A percentile compares a stretch with the other conserved stretches of the same genome.
phyloP scores from a whole-genome alignment of 2,329 filamentous ascomycete species.

The Fusarium sp. region DNA sequence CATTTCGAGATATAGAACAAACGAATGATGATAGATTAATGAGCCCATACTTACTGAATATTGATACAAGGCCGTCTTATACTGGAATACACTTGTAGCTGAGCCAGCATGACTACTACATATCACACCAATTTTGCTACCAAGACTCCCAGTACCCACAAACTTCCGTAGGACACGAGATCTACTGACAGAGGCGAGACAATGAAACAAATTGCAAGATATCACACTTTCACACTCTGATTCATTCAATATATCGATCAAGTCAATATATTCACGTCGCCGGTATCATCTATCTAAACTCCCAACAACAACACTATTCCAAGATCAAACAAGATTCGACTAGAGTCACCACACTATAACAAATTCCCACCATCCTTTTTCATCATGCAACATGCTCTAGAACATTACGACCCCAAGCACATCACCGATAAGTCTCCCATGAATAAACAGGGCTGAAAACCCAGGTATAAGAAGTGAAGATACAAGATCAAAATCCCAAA shows the following conservation, averaged over 20 bases:
- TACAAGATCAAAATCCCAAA: slow-evolving; percentile 18
- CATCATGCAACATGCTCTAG: slow-evolving; percentile 10
- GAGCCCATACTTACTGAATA: neutral
- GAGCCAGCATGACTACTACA: too few relatives aligned
- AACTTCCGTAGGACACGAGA: too few relatives aligned
- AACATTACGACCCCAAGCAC: slow-evolving; percentile 3
- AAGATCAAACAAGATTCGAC: slow-evolving; percentile 10
- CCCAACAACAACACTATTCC: slow-evolving; percentile 21
- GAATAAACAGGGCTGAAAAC: slow-evolving; percentile 5
- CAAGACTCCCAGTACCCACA: neutral
- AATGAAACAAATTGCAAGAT: too few relatives aligned
- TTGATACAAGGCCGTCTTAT: too few relatives aligned
- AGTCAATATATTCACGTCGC: slow-evolving; percentile 37
- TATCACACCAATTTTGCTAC: too few relatives aligned
- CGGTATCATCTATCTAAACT: slow-evolving; percentile 42
- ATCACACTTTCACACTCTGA: slow-evolving; percentile 1
- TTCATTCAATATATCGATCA: slow-evolving; percentile 34
- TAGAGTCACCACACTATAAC: slow-evolving; percentile 11
- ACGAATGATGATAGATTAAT: slow-evolving; percentile 31
- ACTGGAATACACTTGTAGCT: too few relatives aligned
- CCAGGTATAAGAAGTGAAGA: slow-evolving; percentile 31
- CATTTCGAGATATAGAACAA: neutral
- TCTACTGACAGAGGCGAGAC: too few relatives aligned
- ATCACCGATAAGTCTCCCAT: slow-evolving; percentile 11
- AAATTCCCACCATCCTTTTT: slow-evolving; percentile 16